A percentile compares a stretch with the other conserved stretches of the same genome.
phyloP scores from a whole-genome alignment of 1,139 yeast genomes.

The Arxiozyma slooffiae region DNA sequence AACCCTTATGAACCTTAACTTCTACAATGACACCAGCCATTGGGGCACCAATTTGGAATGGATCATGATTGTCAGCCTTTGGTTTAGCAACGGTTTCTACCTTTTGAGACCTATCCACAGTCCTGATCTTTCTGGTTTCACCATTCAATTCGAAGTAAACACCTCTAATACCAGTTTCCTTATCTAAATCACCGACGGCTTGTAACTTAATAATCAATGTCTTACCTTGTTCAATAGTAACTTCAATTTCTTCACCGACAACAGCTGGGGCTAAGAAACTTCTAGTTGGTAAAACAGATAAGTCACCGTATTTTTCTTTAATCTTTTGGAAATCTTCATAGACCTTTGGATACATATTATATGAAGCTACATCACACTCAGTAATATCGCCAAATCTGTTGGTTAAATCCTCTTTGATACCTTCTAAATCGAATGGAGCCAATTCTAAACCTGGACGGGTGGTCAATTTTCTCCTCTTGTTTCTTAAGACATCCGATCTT shows the following conservation, averaged over 20 bases:
- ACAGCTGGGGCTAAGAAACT: conserved; percentile 79
- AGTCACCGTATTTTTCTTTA: conserved; percentile 76
- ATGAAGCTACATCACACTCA: conserved; percentile 88
- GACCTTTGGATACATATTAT: conserved; percentile 96
- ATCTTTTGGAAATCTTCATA: conserved; percentile 75
- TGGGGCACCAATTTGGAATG: conserved; percentile 95
- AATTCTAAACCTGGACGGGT: conserved; percentile 86
- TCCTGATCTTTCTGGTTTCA: conserved; percentile 91
- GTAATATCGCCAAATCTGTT: conserved; percentile 54
- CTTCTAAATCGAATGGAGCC: conserved; percentile 68
- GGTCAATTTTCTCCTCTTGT: conserved; percentile 82
- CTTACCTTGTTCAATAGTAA: conserved; percentile 92
- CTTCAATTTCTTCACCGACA: conserved; percentile 79
- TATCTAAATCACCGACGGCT: conserved; percentile 84
- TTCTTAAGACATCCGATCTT: conserved; percentile 76
- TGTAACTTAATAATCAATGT: conserved; percentile 80
- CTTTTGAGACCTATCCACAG: conserved; percentile 78
- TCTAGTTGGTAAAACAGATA: conserved; percentile 87
- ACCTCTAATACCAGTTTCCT: conserved; percentile 83
- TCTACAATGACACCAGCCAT: conserved; percentile 99
- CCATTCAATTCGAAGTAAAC: conserved; percentile 97
- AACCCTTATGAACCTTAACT: conserved; percentile 78
- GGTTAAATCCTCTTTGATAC: conserved; percentile 60
- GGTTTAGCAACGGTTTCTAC: conserved; percentile 79
- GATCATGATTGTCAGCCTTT: conserved; percentile 79